phyloP scores from a whole-genome alignment of 306 rosid genomes.

The Quercus dentata region DNA sequence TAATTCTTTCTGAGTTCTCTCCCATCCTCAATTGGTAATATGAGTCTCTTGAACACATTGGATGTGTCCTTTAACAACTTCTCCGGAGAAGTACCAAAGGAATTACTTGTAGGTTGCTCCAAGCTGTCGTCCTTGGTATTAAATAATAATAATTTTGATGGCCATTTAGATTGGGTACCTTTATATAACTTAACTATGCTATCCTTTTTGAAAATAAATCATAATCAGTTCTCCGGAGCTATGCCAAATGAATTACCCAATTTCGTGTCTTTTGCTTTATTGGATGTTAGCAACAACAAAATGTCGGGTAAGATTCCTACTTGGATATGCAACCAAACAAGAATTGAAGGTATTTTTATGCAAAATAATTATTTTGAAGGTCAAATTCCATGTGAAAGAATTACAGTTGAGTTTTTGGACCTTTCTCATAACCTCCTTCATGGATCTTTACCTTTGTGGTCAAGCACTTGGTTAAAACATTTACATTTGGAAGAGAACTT shows the following conservation, averaged over 20 bases:
- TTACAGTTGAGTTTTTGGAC: not conserved
- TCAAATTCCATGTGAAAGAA: not conserved
- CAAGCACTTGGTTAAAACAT: not conserved
- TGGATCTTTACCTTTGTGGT: not conserved
- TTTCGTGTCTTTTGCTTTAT: no score
- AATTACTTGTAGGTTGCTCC: no score
- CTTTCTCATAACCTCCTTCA: constrained; percentile 3
- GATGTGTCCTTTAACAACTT: no score
- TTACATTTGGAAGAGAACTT: not conserved
- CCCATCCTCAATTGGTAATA: no score
- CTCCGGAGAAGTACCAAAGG: no score
- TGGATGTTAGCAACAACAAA: not conserved
- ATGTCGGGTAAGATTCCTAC: not conserved
- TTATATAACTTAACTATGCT: not conserved
- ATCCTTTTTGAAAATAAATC: not conserved
- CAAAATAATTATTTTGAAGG: not conserved
- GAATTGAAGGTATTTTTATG: fast-evolving
- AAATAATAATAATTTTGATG: no score
- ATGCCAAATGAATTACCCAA: not conserved
- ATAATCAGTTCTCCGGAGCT: not conserved
- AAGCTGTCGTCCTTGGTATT: fast-evolving
- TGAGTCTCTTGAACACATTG: no score
- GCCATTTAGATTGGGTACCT: no score
- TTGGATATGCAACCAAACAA: no score
- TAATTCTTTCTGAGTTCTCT: no score